Evolutionary conservation across 129 eudicot species (phyloP).

Genomic region (Mikania micrantha): DNA sequence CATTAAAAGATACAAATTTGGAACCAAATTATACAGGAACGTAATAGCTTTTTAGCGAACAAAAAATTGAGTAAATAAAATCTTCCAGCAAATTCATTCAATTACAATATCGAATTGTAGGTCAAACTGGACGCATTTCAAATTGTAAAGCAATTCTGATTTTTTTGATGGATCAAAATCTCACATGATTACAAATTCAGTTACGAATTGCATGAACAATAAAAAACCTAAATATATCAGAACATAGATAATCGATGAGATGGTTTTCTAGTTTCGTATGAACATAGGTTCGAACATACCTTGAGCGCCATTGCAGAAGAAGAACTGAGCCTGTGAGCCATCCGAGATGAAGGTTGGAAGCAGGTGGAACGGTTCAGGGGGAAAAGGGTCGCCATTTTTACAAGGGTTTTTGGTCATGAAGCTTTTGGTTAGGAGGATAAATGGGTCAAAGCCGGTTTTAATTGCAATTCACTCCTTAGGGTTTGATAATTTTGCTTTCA

Average conservation of each 20-base stretch:
- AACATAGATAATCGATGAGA: background rate
- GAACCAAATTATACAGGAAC: background rate
- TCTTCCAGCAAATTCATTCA: background rate
- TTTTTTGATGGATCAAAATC: background rate
- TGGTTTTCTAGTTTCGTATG: background rate
- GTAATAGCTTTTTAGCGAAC: background rate
- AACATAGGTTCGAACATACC: conserved; percentile 16
- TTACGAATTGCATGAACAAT: background rate
- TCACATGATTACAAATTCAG: background rate
- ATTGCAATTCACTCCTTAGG: background rate
- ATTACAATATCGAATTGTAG: background rate
- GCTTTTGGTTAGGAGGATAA: conserved; percentile 2
- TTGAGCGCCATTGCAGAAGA: conserved; percentile 25
- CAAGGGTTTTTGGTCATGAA: conserved; percentile 19
- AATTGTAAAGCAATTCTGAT: background rate
- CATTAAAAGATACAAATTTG: background rate
- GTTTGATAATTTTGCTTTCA: background rate
- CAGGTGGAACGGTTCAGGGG: conserved; percentile 17
- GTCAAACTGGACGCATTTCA: background rate
- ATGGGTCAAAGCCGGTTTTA: background rate
- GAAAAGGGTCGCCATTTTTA: conserved; percentile 25
- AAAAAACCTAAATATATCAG: conserved; percentile 15
- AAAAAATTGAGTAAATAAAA: too few species aligned
- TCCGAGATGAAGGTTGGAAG: conserved; percentile 20
- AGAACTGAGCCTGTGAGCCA: conserved; percentile 42